Conservation (phyloP, 768 basidiomycete species). For the Lactarius hatsudake region DNA sequence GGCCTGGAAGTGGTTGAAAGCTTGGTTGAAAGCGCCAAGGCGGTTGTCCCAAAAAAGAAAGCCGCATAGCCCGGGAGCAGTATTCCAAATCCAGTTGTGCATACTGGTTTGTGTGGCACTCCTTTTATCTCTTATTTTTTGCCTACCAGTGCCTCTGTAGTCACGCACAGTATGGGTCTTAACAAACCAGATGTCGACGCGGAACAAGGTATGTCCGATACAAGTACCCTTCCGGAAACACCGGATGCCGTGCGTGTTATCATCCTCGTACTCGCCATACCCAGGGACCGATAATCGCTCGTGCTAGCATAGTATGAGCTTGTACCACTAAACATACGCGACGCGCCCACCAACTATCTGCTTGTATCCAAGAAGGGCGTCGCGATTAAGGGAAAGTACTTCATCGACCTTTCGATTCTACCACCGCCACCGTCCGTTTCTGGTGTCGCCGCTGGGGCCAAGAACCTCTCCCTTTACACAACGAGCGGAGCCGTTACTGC, state of each 20-base stretch:
- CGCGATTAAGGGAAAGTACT: neutral
- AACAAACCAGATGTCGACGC: neutral
- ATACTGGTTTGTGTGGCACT: neutral
- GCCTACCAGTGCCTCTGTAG: neutral
- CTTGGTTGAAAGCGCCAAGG: too few species aligned
- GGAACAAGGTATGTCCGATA: neutral
- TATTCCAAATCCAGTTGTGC: neutral
- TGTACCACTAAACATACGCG: neutral
- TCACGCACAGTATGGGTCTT: neutral
- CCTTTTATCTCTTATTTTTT: neutral
- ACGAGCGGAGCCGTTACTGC: slow-evolving; percentile 7
- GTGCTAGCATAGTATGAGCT: neutral
- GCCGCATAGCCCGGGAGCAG: neutral
- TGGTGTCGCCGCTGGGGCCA: neutral
- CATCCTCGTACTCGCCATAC: neutral
- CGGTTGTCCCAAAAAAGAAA: too few species aligned
- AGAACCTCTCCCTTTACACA: slow-evolving; percentile 12
- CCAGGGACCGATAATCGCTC: neutral
- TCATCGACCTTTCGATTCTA: slow-evolving; percentile 12
- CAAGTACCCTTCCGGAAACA: neutral
- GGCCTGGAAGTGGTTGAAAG: too few species aligned
- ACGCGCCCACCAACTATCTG: neutral
- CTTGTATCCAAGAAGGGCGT: neutral
- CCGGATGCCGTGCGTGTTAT: neutral
- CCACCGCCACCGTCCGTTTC: neutral